phyloP scores from a whole-genome alignment of 2,329 filamentous ascomycete species.

The Mycosphaerella arachidis region DNA sequence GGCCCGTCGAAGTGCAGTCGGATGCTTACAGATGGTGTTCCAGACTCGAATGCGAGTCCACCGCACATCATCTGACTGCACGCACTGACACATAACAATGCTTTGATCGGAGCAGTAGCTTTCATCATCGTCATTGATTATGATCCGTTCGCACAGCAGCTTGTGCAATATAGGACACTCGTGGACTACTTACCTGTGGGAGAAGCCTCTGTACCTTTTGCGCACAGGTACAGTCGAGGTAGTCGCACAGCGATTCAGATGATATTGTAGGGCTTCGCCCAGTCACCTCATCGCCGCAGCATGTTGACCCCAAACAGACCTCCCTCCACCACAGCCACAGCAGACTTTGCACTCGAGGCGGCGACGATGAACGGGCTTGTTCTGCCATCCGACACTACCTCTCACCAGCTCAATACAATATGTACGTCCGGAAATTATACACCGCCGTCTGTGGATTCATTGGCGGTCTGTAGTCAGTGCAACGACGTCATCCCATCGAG shows the following conservation, averaged over 20 bases:
- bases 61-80: not conserved
- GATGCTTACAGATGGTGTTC: constrained; percentile 6
- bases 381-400: not conserved
- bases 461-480: constrained; percentile 10
- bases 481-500: not conserved
- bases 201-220: not conserved
- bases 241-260: not conserved
- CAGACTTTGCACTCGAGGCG: constrained; percentile 14
- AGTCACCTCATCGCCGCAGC: not conserved
- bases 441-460: constrained; percentile 1
- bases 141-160: constrained; percentile 6
- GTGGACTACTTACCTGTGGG: not conserved
- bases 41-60: constrained; percentile 1
- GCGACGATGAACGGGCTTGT: constrained; percentile 8
- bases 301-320: not conserved
- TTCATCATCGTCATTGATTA: constrained; percentile 6
- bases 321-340: not conserved
- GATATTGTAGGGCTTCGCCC: not conserved
- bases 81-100: not conserved
- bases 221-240: not conserved
- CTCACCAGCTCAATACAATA: constrained; percentile 2
- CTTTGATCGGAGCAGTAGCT: not conserved
- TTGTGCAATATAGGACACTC: not conserved
- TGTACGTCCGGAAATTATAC: constrained; percentile 15
- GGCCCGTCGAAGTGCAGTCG: constrained; percentile 7